Evolutionary conservation across 2,329 filamentous ascomycete species (phyloP).

Genomic region (Cladophialophora yegresii): DNA sequence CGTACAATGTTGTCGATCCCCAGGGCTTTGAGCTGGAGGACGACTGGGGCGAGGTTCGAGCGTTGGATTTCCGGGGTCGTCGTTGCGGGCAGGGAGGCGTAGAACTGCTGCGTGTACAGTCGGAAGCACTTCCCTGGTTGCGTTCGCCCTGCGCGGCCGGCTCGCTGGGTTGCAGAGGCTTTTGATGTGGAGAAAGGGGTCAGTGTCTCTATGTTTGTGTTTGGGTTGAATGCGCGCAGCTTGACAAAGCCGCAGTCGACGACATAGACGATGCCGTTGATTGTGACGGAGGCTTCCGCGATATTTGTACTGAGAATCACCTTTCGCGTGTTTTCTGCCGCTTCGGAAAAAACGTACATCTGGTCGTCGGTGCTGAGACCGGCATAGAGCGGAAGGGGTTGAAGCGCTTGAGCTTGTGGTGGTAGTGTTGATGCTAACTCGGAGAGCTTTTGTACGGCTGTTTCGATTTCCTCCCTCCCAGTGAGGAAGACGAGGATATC

Average conservation of each 20-base stretch:
- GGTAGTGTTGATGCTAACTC: constrained; percentile 68
- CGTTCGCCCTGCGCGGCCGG: constrained; percentile 85
- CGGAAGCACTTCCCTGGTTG: constrained; percentile 91
- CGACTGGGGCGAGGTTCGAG: constrained; percentile 81
- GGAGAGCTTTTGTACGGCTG: constrained; percentile 73
- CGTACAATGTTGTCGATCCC: constrained; percentile 92
- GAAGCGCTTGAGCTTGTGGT: constrained; percentile 60
- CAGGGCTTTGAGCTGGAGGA: constrained; percentile 89
- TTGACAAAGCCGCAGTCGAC: constrained; percentile 92
- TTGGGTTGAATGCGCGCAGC: constrained; percentile 79
- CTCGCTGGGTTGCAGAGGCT: constrained; percentile 87
- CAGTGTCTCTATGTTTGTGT: constrained; percentile 82
- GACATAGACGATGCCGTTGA: constrained; percentile 87
- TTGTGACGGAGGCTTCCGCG: constrained; percentile 92
- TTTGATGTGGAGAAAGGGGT: constrained; percentile 81
- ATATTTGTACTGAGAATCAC: constrained; percentile 95
- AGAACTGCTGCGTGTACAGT: constrained; percentile 79
- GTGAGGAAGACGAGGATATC: constrained; percentile 92
- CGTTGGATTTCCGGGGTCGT: constrained; percentile 90
- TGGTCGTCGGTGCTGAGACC: constrained; percentile 88
- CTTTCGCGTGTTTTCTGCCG: constrained; percentile 80
- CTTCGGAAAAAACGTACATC: constrained; percentile 88
- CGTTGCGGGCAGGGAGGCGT: constrained; percentile 64
- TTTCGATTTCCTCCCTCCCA: constrained; percentile 89
- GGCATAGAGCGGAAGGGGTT: constrained; percentile 81